phyloP scores from a whole-genome alignment of 2,329 filamentous ascomycete genomes.

The Xylariaceae sp. region DNA sequence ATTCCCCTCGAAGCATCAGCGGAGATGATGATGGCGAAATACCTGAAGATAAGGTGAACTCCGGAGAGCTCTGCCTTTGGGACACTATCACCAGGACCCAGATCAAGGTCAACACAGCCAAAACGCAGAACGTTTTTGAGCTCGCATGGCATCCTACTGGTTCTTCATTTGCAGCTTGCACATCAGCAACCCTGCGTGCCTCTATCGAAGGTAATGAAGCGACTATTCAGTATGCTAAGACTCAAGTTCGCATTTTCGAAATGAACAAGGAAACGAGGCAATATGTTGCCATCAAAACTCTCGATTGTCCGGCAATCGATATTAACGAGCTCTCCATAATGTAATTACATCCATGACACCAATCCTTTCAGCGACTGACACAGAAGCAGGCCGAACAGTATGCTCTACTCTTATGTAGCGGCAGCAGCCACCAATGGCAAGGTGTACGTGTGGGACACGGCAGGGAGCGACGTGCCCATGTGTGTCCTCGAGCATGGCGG shows the following conservation, averaged over 20 bases:
- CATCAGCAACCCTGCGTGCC: conserved; percentile 43
- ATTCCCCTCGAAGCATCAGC: conserved; percentile 52
- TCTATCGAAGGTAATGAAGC: conserved; percentile 26
- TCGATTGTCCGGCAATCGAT: conserved; percentile 56
- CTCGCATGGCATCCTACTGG: conserved; percentile 57
- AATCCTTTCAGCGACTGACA: conserved; percentile 15
- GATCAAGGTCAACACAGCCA: conserved; percentile 46
- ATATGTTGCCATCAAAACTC: conserved; percentile 45
- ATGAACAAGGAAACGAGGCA: conserved; percentile 29
- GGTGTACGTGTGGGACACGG: conserved; percentile 60
- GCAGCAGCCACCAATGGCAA: conserved; percentile 58
- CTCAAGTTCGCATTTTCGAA: conserved; percentile 54
- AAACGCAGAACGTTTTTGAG: conserved; percentile 58
- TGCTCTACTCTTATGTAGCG: conserved; percentile 48
- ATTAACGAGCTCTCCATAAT: conserved; percentile 57
- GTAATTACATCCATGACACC: conserved; percentile 1
- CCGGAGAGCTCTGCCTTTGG: conserved; percentile 58
- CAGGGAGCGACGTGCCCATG: conserved; percentile 49
- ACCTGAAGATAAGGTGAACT: conserved; percentile 51
- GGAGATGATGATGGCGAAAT: conserved; percentile 50
- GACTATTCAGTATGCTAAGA: conserved; percentile 42
- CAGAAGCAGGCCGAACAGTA: conserved; percentile 44
- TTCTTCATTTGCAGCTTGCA: conserved; percentile 52
- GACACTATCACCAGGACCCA: conserved; percentile 42
- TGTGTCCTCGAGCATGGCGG: conserved; percentile 52